Percentiles rank a stretch among this genome's conserved stretches.
phyloP scores from a whole-genome alignment of 768 basidiomycete species.

The Pulveroboletus sp. region DNA sequence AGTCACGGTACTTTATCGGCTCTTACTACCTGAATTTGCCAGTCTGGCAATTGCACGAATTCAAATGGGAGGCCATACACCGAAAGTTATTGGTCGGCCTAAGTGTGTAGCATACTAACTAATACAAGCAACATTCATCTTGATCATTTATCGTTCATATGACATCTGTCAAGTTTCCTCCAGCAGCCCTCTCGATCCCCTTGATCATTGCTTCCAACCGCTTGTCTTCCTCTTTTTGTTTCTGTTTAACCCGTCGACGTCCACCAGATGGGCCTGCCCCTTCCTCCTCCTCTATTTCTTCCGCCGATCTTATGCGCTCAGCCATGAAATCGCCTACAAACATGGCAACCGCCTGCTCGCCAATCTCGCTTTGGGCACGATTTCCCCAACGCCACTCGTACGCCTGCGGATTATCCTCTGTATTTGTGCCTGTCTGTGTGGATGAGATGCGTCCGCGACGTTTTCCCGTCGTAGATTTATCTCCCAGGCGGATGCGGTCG shows the following conservation, averaged over 20 bases:
- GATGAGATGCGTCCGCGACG: constrained; percentile 55
- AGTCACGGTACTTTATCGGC: too few relatives aligned
- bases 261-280: not conserved
- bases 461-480: constrained; percentile 45
- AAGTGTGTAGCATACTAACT: too few relatives aligned
- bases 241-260: constrained; percentile 17
- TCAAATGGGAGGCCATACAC: too few relatives aligned
- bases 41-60: too few relatives aligned
- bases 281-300: constrained; percentile 14
- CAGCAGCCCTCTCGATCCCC: constrained; percentile 54
- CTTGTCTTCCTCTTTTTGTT: constrained; percentile 19
- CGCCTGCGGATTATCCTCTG: constrained; percentile 24
- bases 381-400: constrained; percentile 86
- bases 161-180: constrained; percentile 47
- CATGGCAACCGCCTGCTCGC: constrained; percentile 68
- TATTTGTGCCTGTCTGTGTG: constrained; percentile 34
- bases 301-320: constrained; percentile 13
- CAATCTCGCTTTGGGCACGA: constrained; percentile 77
- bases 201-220: constrained; percentile 32
- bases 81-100: too few relatives aligned
- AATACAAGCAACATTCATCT: too few relatives aligned
- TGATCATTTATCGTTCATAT: constrained; percentile 15
- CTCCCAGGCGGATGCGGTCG: constrained; percentile 59
- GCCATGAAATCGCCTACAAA: constrained; percentile 83
- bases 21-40: too few relatives aligned